These are phyloP conservation scores for Magnaporthales sp. DNA, from an alignment of 2,329 filamentous ascomycete species.

Conservation along the genomic window DNA sequence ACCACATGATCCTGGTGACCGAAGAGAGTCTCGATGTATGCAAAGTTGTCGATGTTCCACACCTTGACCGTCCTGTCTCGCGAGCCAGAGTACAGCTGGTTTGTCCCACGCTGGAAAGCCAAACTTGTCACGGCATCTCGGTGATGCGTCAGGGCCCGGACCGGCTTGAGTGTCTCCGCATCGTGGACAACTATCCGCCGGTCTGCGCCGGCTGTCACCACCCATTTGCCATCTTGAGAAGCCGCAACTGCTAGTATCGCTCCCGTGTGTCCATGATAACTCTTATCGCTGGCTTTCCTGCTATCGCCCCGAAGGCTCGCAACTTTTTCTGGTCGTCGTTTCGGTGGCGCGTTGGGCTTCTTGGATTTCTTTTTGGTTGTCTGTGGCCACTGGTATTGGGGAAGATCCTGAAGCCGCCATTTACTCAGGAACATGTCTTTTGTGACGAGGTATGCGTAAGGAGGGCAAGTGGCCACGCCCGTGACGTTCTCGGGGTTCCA, in stretches of 20 bases:
- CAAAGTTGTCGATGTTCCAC: constrained; percentile 85
- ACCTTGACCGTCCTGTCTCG: constrained; percentile 92
- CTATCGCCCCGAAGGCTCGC: constrained; percentile 54
- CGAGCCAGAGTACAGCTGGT: constrained; percentile 86
- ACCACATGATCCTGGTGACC: constrained; percentile 90
- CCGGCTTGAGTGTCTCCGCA: constrained; percentile 64
- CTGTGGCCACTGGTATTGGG: constrained; percentile 50
- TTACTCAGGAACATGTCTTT: constrained; percentile 82
- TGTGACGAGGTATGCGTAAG: constrained; percentile 79
- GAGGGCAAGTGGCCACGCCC: constrained; percentile 67
- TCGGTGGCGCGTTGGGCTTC: constrained; percentile 48
- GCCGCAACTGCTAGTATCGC: constrained; percentile 78
- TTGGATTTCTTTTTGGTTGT: constrained; percentile 49
- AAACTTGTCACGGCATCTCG: constrained; percentile 79
- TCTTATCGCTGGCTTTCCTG: constrained; percentile 50
- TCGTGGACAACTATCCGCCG: constrained; percentile 83
- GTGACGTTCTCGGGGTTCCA: constrained; percentile 73
- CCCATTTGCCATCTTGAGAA: constrained; percentile 80
- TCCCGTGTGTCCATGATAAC: constrained; percentile 69
- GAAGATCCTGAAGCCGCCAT: constrained; percentile 71
- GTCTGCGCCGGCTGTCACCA: constrained; percentile 85
- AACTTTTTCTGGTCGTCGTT: constrained; percentile 54
- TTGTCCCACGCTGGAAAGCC: constrained; percentile 77
- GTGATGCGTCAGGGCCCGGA: constrained; percentile 85
- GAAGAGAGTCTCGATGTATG: constrained; percentile 92